Evolutionary conservation across 257 asterid species (phyloP), one percentile per base, ranked within the genome.

Genomic region (Solanum dulcamara): DNA sequence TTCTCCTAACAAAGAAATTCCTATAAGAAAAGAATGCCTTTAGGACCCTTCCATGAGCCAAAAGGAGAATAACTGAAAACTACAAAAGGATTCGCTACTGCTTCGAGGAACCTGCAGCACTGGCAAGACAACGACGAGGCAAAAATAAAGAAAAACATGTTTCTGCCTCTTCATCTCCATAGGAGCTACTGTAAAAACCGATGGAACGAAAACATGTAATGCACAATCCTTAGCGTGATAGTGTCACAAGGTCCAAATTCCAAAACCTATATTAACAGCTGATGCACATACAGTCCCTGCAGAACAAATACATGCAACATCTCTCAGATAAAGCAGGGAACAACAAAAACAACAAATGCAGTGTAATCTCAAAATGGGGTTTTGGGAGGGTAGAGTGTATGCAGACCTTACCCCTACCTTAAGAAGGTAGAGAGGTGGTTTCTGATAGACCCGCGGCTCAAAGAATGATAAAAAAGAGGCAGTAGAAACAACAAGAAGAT

Each of bases 121-220:
- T 14, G 86, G 67, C 44, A 79, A 75, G 89, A 75, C 46, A 68
- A 86, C 26, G 84, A 85, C 28, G 40, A 84, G 84, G 90, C 93
- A 93, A 93, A 92, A 90, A 88, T 87, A 66, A 62, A 64, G 80
- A 90, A 90, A 86, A 88, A 22, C 53, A 40, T 53, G 60, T 86
- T 59, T 83, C 91, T 91, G 94, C 93, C 80, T 53, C 89, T 85
- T 85, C 88, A 85, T 66, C 87, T 64, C 74, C 42, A 71, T 87
- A 83, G 79, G 80, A 71, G 51, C 37, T 70, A 32, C 46, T 71
- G 80, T 71, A 37, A 71, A 71, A 71, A 24, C 6, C 5, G 3
- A 40, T 72, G 81, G 55, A 38, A 70, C 67, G 7, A 44, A 42
- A 79, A 48, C 5, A 28, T 64, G 66, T 48, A 48, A 48, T 30